Conservation (phyloP, 2,329 filamentous ascomycete species). For the Septoria petroselini region DNA sequence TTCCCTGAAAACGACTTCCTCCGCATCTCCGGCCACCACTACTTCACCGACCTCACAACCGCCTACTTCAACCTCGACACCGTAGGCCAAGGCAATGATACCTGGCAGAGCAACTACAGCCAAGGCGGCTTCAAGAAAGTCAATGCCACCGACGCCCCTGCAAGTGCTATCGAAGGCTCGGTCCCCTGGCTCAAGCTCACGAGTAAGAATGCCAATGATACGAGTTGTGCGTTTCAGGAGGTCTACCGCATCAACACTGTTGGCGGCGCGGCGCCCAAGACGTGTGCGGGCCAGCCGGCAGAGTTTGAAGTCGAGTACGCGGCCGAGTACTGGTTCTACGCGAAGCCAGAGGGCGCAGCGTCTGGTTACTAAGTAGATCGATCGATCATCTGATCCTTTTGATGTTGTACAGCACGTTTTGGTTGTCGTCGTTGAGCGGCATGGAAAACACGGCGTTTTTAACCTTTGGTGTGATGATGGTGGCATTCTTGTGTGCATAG, state of each 20-base stretch:
- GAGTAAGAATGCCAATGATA: conserved; percentile 44
- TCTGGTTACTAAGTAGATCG: too few relatives aligned
- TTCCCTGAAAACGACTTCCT: conserved; percentile 55
- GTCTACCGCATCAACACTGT: conserved; percentile 83
- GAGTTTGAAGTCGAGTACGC: conserved; percentile 75
- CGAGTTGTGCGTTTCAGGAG: conserved; percentile 63
- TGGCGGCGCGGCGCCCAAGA: conserved; percentile 71
- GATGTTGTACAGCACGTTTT: background rate
- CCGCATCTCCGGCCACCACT: conserved; percentile 70
- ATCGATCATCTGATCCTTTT: too few relatives aligned
- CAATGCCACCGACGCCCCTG: conserved; percentile 60
- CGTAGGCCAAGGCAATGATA: conserved; percentile 28
- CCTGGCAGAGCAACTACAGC: conserved; percentile 45
- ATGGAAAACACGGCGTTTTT: conserved; percentile 1
- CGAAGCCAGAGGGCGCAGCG: background rate
- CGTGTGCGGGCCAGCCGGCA: conserved; percentile 63
- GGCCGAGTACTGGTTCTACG: conserved; percentile 69
- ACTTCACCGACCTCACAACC: conserved; percentile 67
- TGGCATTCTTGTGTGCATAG: conserved; percentile 15
- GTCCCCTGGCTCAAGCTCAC: conserved; percentile 78
- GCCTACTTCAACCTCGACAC: conserved; percentile 79
- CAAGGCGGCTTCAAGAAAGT: conserved; percentile 65
- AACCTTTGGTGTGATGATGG: background rate
- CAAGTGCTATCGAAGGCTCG: conserved; percentile 56
- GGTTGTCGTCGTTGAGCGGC: conserved; percentile 12